Conservation (phyloP, 257 asterid genomes). For the Galeopsis tetrahit region DNA sequence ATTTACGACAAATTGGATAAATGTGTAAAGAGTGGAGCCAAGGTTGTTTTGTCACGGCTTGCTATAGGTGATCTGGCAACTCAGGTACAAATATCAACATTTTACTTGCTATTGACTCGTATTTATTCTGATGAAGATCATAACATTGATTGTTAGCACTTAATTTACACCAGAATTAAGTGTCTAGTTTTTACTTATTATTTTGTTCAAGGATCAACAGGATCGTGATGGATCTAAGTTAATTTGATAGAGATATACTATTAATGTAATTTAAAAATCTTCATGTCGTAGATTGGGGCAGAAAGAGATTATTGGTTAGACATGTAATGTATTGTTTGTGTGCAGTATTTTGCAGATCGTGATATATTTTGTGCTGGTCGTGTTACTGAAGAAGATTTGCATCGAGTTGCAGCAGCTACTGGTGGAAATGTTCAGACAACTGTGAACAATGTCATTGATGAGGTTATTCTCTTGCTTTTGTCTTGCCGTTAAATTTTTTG, state of each 20-base stretch:
- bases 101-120: slow-evolving; percentile 4
- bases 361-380: slow-evolving; percentile 97
- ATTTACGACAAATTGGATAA: slow-evolving; percentile 90
- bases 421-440: slow-evolving; percentile 94
- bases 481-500: not conserved
- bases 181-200: not conserved
- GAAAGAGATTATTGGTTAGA: slow-evolving; percentile 4
- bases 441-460: slow-evolving; percentile 84
- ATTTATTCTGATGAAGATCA: slow-evolving; percentile 4
- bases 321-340: slow-evolving; percentile 22
- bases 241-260: not conserved
- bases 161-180: not conserved
- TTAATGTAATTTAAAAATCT: not conserved
- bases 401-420: slow-evolving; percentile 87
- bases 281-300: not conserved
- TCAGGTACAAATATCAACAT: slow-evolving; percentile 53
- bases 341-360: slow-evolving; percentile 93
- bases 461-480: slow-evolving; percentile 51
- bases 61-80: slow-evolving; percentile 96
- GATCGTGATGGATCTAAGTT: not conserved
- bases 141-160: not conserved
- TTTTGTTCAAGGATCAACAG: slow-evolving; percentile 4
- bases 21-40: slow-evolving; percentile 92
- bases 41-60: slow-evolving; percentile 84
- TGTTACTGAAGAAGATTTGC: slow-evolving; percentile 86